phyloP scores from a whole-genome alignment of 192 early-diverging fungal genomes.

The Borealophlyctis nickersoniae region DNA sequence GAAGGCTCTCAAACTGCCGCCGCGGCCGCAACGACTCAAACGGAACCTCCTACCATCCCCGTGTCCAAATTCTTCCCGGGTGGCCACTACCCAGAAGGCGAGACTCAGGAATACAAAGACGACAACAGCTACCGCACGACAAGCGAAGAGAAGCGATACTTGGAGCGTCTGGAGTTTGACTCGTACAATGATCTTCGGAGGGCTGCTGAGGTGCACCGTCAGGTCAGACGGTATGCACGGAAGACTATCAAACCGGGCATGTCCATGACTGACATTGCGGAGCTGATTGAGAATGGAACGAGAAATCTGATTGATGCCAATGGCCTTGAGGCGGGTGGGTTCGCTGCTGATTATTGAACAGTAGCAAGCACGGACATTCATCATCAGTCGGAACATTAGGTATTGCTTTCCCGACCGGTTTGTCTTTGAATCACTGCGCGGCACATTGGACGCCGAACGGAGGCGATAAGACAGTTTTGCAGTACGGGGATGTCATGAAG shows the following conservation, averaged over 20 bases:
- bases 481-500: constrained; percentile 92
- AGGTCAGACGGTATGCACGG: constrained; percentile 79
- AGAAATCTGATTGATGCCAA: constrained; percentile 84
- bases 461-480: constrained; percentile 88
- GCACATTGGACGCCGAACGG: constrained; percentile 97
- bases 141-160: constrained; percentile 84
- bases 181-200: constrained; percentile 78
- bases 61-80: constrained; percentile 79
- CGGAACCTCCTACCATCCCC: constrained; percentile 58
- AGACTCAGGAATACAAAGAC: constrained; percentile 81
- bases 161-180: constrained; percentile 71
- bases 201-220: constrained; percentile 92
- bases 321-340: constrained; percentile 67
- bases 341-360: not conserved
- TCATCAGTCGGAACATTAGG: constrained; percentile 26
- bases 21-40: constrained; percentile 29
- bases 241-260: constrained; percentile 89
- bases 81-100: constrained; percentile 76
- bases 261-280: constrained; percentile 87
- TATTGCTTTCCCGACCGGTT: constrained; percentile 95
- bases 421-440: constrained; percentile 90
- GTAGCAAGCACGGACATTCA: constrained; percentile 8
- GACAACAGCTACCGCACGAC: constrained; percentile 88
- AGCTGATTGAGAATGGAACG: constrained; percentile 93
- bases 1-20: not conserved